Conservation (phyloP, 2,329 filamentous ascomycete species). For the Aureobasidium leucospermi region DNA sequence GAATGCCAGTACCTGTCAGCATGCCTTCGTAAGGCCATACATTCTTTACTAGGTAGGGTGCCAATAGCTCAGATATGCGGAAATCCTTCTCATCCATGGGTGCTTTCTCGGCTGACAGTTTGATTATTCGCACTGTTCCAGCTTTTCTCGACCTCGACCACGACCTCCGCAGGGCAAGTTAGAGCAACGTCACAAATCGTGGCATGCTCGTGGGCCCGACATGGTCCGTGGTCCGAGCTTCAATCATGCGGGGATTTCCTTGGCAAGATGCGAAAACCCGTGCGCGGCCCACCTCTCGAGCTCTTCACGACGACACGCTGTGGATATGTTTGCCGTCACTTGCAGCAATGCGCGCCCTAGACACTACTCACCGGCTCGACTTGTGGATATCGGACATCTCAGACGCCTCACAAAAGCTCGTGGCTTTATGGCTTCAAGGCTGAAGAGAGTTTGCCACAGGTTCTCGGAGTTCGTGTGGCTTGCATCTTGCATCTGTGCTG, state of each 20-base stretch:
- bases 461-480: not conserved
- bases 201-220: not conserved
- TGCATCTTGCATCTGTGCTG: not conserved
- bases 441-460: not conserved
- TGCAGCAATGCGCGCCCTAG: not conserved
- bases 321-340: not conserved
- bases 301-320: not conserved
- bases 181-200: not conserved
- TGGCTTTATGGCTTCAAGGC: not conserved
- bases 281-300: not conserved
- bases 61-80: not conserved
- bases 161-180: not conserved
- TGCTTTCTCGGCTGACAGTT: not conserved
- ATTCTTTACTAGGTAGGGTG: not conserved
- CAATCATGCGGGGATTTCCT: not conserved
- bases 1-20: not conserved
- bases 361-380: not conserved
- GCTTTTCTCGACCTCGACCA: not conserved
- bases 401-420: not conserved
- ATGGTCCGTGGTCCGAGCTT: not conserved
- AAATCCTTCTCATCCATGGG: not conserved
- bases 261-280: not conserved
- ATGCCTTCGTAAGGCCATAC: slow-evolving; percentile 1
- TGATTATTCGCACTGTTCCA: not conserved
- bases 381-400: not conserved